Evolutionary conservation across 75 land plant genomes (phyloP), one percentile per base, ranked within the genome.

Genomic region (Cunninghamia lanceolata): DNA sequence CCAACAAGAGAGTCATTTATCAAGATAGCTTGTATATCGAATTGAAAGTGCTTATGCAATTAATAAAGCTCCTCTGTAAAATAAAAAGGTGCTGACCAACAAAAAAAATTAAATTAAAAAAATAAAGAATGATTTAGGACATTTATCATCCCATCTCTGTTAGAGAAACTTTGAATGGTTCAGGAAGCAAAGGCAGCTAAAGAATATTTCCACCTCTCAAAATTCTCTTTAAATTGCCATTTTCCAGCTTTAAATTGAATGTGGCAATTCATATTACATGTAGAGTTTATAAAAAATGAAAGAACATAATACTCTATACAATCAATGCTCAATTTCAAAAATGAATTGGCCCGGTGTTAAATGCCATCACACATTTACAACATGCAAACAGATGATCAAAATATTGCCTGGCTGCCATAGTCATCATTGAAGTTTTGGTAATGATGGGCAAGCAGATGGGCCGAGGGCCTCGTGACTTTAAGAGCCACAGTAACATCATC

Each of bases 381-480:
- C 25, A 45, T 9, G 42, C 42, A 45, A n/a, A 80, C 13, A n/a
- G 34, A 80, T n/a, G 15, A 80, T 80, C 82, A 80, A 80, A 45
- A 80, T n/a, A 45, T 43, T 80, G 82, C 82, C 46, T 97, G 97
- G 88, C 99, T 96, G 42, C 99, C 99, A 88, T 93, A 98, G 82
- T 98, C 99, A 32, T 90, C 78, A 83, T 98, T 92, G 79, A 98
- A 98, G 85, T 96, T 97, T 13, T 95, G 93, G 85, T 98, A 98
- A 13, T 97, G 96, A 39, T 86, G 94, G 32, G 96, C 99, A 50
- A 89, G 93, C 50, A 98, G 90, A 89, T 95, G 99, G 63, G 99
- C 99, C 25, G 99, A 98, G 76, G 99, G 99, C 83, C 97, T 89
- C 13, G 99, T 98, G 87, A 93, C 95, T 88, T 88, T 95, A 88